phyloP scores from a whole-genome alignment of 2,329 filamentous ascomycete species.

The Aspergillus sp. region DNA sequence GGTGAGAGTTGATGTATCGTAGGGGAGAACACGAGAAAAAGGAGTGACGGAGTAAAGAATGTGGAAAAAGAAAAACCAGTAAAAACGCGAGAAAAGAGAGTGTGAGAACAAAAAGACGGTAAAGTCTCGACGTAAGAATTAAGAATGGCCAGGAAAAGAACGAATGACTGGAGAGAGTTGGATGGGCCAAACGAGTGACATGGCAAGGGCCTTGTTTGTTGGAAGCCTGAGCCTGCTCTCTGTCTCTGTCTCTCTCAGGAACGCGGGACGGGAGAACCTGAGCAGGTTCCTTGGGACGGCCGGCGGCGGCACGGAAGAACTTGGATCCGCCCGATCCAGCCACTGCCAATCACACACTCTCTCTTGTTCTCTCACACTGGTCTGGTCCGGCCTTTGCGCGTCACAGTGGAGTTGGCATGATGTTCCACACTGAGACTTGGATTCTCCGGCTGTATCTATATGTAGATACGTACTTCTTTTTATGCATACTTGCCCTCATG shows the following conservation, averaged over 20 bases:
- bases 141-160: constrained; percentile 23
- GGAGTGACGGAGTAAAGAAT: constrained; percentile 20
- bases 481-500: background rate
- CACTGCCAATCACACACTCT: constrained; percentile 1
- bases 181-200: constrained; percentile 27
- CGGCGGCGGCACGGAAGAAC: background rate
- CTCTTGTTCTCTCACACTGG: background rate
- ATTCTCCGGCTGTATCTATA: too few species aligned
- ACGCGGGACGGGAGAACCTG: constrained; percentile 1
- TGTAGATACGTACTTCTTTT: background rate
- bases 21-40: constrained; percentile 18
- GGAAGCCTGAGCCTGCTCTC: background rate
- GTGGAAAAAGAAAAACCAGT: constrained; percentile 17
- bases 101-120: constrained; percentile 8
- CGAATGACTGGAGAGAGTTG: constrained; percentile 32
- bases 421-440: background rate
- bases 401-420: constrained; percentile 1
- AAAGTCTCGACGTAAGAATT: constrained; percentile 12
- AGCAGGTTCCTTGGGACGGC: background rate
- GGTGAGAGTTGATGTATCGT: constrained; percentile 12
- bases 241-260: background rate
- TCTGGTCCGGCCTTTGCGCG: background rate
- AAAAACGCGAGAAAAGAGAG: constrained; percentile 14
- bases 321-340: background rate
- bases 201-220: constrained; percentile 23